Conservation (phyloP, 2,329 filamentous ascomycete species). For the Diplocarpon rosae region DNA sequence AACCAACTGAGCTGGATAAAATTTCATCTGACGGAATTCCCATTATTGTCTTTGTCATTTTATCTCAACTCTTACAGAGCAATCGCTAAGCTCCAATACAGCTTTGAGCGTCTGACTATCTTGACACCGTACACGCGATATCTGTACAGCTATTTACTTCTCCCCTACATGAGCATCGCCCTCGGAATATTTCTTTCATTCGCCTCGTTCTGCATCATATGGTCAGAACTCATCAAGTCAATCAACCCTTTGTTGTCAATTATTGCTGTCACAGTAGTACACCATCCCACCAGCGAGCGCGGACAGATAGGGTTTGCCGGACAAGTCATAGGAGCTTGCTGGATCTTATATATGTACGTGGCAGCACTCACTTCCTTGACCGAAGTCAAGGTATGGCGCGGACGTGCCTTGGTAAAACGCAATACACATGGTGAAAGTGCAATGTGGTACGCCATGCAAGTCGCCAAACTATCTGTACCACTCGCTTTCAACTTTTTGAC, state of each 20-base stretch:
- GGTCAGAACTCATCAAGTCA: slow-evolving; percentile 88
- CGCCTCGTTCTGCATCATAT: slow-evolving; percentile 75
- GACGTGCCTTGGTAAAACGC: slow-evolving; percentile 76
- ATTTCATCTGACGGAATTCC: too few relatives aligned
- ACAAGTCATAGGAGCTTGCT: slow-evolving; percentile 71
- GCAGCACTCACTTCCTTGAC: slow-evolving; percentile 80
- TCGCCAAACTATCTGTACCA: slow-evolving; percentile 85
- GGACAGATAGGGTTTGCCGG: slow-evolving; percentile 76
- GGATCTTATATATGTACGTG: slow-evolving; percentile 94
- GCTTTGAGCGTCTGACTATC: slow-evolving; percentile 43
- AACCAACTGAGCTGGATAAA: too few relatives aligned
- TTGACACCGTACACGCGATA: slow-evolving; percentile 77
- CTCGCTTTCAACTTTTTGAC: slow-evolving; percentile 95
- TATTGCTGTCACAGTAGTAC: slow-evolving; percentile 45
- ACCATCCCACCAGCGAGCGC: slow-evolving; percentile 53
- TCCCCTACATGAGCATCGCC: slow-evolving; percentile 56
- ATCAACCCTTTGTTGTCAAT: slow-evolving; percentile 66
- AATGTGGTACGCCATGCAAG: slow-evolving; percentile 90
- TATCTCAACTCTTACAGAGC: too few relatives aligned
- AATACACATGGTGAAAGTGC: slow-evolving; percentile 90
- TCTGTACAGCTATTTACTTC: slow-evolving; percentile 59
- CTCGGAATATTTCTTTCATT: slow-evolving; percentile 58
- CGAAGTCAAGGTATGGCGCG: slow-evolving; percentile 95
- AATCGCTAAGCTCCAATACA: neutral
- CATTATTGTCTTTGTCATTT: too few relatives aligned